Evolutionary conservation across 768 basidiomycete species (phyloP), one percentile per base, ranked within the genome.

Genomic region (Leucocoprinus birnbaumii): DNA sequence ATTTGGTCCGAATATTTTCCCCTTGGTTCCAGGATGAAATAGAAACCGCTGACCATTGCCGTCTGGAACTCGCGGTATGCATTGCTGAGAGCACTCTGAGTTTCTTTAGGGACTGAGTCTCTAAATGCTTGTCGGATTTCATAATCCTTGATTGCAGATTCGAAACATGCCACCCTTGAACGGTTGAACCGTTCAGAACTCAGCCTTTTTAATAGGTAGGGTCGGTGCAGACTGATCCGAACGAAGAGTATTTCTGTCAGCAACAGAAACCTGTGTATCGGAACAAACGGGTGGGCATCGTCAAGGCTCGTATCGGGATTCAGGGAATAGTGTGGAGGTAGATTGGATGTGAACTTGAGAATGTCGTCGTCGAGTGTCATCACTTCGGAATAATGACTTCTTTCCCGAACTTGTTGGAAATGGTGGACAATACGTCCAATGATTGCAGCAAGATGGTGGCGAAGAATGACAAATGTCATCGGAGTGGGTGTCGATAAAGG

Each of bases 391-490:
- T 96, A 96, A 62, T 89, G 89, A 53, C 84, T 86, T 55, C 77
- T 82, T 21, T 83, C 82, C 42, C 84, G 80, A 31, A 94, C 84
- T 71, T 89, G 87, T 66, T 96, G 94, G 71, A 94, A 96, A 71
- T 95, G 91, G 63, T 94, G 91, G 38, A 92, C 91, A 65, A 97
- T 92, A 27, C 85, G 86, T 14, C 93, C 94, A 56, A 95, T 94
- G 57, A 95, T 88, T 35, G 78, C 73, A 26, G 92, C 90, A 18
- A 97, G 78, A 27, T 84, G 81, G 62, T 94, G 89, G 38, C 94
- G 78, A 24, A 97, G 77, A 58, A 96, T 92, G 31, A 92, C 85
- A 65, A 91, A 96, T 1, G 94, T 94, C 78, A 91, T 89, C 13
- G 74, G 77, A 0, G 93, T 96, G 1, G 94, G 94, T 24, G 73